Evolutionary conservation across 129 eudicot species (phyloP).

Genomic region (Apium graveolens): DNA sequence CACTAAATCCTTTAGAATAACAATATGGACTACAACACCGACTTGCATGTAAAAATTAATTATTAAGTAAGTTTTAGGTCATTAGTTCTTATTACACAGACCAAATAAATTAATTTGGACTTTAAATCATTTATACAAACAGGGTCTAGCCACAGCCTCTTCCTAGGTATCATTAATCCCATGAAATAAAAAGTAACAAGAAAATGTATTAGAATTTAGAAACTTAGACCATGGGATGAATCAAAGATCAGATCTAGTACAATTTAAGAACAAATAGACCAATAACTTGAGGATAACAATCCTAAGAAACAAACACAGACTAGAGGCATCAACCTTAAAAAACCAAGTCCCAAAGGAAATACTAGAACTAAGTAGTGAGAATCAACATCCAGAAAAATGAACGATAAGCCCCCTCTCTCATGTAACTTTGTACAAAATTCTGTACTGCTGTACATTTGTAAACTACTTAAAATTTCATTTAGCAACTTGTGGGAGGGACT

Average conservation of each 20-base stretch:
- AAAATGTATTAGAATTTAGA: too few species aligned
- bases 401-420: neutral
- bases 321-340: neutral
- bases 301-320: neutral
- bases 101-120: neutral
- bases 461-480: neutral
- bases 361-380: neutral
- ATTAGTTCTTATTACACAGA: neutral
- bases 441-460: neutral
- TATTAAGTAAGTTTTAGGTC: neutral
- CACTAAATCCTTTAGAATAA: too few species aligned
- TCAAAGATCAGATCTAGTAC: neutral
- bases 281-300: neutral
- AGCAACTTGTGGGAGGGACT: neutral
- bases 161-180: neutral
- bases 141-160: neutral
- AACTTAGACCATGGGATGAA: neutral
- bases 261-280: neutral
- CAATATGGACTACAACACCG: too few species aligned
- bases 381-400: neutral
- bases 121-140: neutral
- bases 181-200: too few species aligned
- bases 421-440: neutral
- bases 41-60: neutral
- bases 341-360: neutral